Conservation (phyloP, 2,329 filamentous ascomycete species). For the Dothidotthia symphoricarpi region DNA sequence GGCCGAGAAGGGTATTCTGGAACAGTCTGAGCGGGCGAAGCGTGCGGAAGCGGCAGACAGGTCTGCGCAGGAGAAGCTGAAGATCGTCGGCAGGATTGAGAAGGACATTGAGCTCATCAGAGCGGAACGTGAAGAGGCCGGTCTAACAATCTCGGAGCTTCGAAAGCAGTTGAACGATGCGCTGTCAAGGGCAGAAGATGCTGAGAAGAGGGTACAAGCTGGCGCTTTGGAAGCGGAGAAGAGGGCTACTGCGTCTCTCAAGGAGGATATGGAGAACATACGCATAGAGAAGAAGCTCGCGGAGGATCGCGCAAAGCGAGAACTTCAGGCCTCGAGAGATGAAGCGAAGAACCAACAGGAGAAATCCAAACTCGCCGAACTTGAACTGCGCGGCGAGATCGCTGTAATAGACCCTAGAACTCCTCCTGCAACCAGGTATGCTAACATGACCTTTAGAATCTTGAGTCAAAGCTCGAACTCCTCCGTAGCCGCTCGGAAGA, state of each 20-base stretch:
- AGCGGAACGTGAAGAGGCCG: slow-evolving; percentile 62
- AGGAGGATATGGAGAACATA: slow-evolving; percentile 62
- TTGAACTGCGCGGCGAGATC: slow-evolving; percentile 78
- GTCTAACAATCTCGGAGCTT: slow-evolving; percentile 65
- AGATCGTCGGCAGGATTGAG: slow-evolving; percentile 51
- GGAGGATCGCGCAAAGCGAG: slow-evolving; percentile 66
- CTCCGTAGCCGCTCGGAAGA: slow-evolving; percentile 86
- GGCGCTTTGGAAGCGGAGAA: slow-evolving; percentile 68
- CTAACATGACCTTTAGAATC: slow-evolving; percentile 50
- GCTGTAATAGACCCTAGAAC: slow-evolving; percentile 39
- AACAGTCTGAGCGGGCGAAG: slow-evolving; percentile 60
- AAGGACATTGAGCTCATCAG: slow-evolving; percentile 62
- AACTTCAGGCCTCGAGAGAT: slow-evolving; percentile 70
- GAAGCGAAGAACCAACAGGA: slow-evolving; percentile 72
- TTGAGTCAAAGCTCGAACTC: slow-evolving; percentile 88
- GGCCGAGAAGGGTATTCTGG: slow-evolving; percentile 63
- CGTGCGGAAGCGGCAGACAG: slow-evolving; percentile 60
- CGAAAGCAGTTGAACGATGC: slow-evolving; percentile 68
- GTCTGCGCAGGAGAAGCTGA: slow-evolving; percentile 56
- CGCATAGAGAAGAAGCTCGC: slow-evolving; percentile 75
- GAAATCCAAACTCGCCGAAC: slow-evolving; percentile 64
- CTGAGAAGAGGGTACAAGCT: slow-evolving; percentile 64
- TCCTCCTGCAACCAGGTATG: background rate
- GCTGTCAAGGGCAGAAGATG: slow-evolving; percentile 63
- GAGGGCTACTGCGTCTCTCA: slow-evolving; percentile 54